phyloP scores from a whole-genome alignment of 495 filamentous ascomycete genomes.

The Penicillium angulare region DNA sequence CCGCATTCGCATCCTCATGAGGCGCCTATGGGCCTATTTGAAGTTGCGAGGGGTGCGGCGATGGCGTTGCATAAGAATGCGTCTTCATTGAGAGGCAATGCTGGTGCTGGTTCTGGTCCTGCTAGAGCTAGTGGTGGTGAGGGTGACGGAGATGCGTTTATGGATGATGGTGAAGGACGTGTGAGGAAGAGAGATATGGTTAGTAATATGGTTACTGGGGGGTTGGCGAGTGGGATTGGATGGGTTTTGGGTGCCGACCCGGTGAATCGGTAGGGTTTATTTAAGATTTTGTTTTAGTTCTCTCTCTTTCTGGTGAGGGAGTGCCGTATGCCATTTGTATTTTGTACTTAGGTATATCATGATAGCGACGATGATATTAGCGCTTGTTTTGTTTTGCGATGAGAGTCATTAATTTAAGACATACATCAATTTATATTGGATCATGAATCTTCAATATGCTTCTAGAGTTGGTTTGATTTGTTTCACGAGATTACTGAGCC shows the following conservation, averaged over 20 bases:
- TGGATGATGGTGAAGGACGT: constrained; percentile 46
- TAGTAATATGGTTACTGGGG: constrained; percentile 69
- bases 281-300: neutral
- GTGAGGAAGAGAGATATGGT: constrained; percentile 80
- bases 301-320: too few species aligned
- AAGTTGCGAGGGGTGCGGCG: constrained; percentile 80
- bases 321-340: too few species aligned
- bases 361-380: constrained; percentile 5
- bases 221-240: constrained; percentile 75
- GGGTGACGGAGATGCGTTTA: constrained; percentile 23
- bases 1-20: constrained; percentile 55
- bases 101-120: constrained; percentile 1
- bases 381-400: neutral
- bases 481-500: too few species aligned
- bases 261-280: constrained; percentile 38
- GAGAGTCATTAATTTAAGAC: too few species aligned
- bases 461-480: too few species aligned
- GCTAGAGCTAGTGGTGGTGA: constrained; percentile 19
- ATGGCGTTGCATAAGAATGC: constrained; percentile 67
- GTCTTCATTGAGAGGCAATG: constrained; percentile 48
- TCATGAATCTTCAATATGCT: too few species aligned
- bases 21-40: constrained; percentile 91
- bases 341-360: constrained; percentile 2
- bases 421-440: too few species aligned
- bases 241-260: constrained; percentile 79